Evolutionary conservation across 2,329 filamentous ascomycete genomes (phyloP), one percentile per base, ranked within the genome.

Genomic region (Tetracladium maxilliforme): DNA sequence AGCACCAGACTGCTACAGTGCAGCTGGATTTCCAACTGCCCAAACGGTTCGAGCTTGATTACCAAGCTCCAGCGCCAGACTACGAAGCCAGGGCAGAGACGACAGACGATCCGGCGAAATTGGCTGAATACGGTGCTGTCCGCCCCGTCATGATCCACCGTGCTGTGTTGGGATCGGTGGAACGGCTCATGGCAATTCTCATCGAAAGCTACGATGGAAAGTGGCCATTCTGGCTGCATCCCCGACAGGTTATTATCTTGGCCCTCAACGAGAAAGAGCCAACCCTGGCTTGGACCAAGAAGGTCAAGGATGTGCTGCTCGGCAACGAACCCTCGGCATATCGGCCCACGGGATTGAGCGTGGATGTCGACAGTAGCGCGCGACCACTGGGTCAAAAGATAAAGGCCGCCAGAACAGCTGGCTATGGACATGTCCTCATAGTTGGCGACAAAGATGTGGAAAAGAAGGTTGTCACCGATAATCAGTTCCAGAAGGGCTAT

Each of bases 11-110:
- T 4, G 84, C 82, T 4, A 92, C 83, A 0, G 76, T 92, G 25
- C 83, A 92, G 54, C 66, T 92, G 15, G 83, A 92, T 46, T 92
- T 92, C 46, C 84, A 92, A 49, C 61, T 92, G 3, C 83, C 83
- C 2, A 78, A 81, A 43, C 70, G 82, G 9, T 92, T 92, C 43
- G 69, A 69, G 22, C 56, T 92, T 18, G 64, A 74, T 40, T 92
- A 92, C 41, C 60, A 70, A 40, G 72, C 73, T 2, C 73, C 76
- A 0, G 70, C 71, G 1, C 70, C 74, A 0, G 70, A 74, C 34
- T 44, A 63, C 11, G 71, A 79, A 39, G 53, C 56, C 14, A 57
- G 28, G 58, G 68, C 22, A 37, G 48, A 61, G 42, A 56, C 49
- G 2, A 64, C 64, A 2, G 48, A 49, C 0, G 61, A 72, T 29